Evolutionary conservation across 345 rosid species (phyloP).

Genomic region (Trapa bicornis): DNA sequence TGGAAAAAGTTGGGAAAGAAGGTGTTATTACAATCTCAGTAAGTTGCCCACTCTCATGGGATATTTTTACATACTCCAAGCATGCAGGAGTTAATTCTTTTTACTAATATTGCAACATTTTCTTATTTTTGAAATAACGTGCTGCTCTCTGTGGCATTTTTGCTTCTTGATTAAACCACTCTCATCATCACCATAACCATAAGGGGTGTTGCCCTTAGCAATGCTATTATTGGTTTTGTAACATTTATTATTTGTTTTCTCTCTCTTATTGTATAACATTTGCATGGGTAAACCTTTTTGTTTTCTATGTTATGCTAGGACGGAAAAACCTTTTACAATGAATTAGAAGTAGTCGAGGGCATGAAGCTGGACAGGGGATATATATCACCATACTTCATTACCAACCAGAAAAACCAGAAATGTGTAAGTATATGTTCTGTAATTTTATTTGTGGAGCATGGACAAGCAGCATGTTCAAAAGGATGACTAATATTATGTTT

Average conservation of each 20-base stretch:
- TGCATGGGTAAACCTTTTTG: not conserved
- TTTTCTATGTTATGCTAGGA: constrained; percentile 32
- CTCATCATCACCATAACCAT: no score
- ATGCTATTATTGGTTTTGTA: not conserved
- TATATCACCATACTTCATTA: constrained; percentile 88
- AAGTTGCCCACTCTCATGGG: constrained; percentile 12
- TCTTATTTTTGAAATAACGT: not conserved
- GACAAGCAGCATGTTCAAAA: not conserved
- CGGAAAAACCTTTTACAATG: constrained; percentile 85
- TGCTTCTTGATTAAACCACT: not conserved
- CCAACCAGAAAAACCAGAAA: constrained; percentile 84
- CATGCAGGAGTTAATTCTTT: not conserved
- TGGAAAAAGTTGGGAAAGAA: constrained; percentile 99
- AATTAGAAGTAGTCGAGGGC: constrained; percentile 96
- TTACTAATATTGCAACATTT: no score
- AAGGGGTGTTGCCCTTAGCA: not conserved
- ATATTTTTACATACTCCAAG: not conserved
- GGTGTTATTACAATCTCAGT: constrained; percentile 96
- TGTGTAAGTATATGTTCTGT: constrained; percentile 44
- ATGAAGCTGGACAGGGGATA: constrained; percentile 98
- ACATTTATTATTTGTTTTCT: not conserved
- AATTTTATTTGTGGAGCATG: not conserved
- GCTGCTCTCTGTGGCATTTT: not conserved
- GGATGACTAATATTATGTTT: not conserved
- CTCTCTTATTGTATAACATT: not conserved